Evolutionary conservation across 2,329 filamentous ascomycete genomes (phyloP), one percentile per base, ranked within the genome.

Genomic region (Rutstroemia sp.): DNA sequence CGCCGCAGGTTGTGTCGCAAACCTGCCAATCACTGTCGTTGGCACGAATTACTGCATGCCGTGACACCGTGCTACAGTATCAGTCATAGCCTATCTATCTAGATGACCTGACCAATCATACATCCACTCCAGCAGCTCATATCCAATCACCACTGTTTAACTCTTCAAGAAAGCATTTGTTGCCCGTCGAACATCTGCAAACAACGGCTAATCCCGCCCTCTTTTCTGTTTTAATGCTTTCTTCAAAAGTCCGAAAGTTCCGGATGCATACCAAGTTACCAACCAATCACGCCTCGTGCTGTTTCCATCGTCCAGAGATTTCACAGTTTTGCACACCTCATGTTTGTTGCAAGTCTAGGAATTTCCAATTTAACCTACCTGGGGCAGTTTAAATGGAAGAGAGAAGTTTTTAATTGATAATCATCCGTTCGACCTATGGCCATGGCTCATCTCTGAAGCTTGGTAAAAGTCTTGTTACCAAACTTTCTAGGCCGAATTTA

Each of bases 311-410:
- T 12, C 12, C 10, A n/a, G 8, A 19, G 37, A n/a, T 27, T 4
- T 14, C n/a, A 5, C 39, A 16, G 23, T 55, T 48, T 55, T 55
- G 53, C 53, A 55, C 19, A 38, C 50, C 53, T 48, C 18, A 55
- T n/a, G 41, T 51, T 45, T 50, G 53, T 55, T 55, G 53, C 53
- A 51, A 16, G 41, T 55, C 53, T 19, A 19, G 25, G 19, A 25
- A 12, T 12, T 47, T 25, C 7, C 8, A 25, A 23, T 47, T 47
- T 25, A 14, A 4, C 16, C 21, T 6, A 3, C 10, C 25, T 47
- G 8, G 30, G 30, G 12, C 10, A 30, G 12, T 34, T 34, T 34
- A 34, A 34, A 9, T 12, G 30, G 30, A 27, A 27, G 25, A 27
- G 30, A 12, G 10, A 12, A 12, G 2, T 4, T 4, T 34, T 12